phyloP scores from a whole-genome alignment of 768 basidiomycete species.

The Tricholoma saponaceum region DNA sequence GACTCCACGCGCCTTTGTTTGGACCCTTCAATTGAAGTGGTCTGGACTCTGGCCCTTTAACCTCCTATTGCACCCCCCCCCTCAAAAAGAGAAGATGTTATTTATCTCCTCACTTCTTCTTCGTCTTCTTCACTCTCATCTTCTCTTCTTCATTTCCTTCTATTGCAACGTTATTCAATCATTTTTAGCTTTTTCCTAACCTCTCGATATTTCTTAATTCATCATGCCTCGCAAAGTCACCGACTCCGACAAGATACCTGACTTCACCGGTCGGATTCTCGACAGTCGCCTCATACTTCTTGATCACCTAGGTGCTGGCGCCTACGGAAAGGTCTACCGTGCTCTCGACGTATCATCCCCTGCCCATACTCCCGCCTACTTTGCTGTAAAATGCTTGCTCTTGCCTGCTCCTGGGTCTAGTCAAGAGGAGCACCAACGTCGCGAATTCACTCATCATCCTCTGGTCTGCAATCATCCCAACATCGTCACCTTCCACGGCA shows the following conservation, averaged over 20 bases:
- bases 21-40: no score
- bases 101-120: neutral
- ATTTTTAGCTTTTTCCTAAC: slow-evolving; percentile 10
- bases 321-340: slow-evolving; percentile 75
- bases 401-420: slow-evolving; percentile 50
- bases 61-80: neutral
- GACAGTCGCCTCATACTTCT: slow-evolving; percentile 58
- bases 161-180: slow-evolving; percentile 8
- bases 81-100: slow-evolving; percentile 4
- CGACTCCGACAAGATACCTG: slow-evolving; percentile 41
- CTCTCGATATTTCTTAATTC: slow-evolving; percentile 14
- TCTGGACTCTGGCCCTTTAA: neutral
- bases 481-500: slow-evolving; percentile 65
- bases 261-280: slow-evolving; percentile 53
- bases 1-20: no score
- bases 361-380: slow-evolving; percentile 36
- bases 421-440: slow-evolving; percentile 54
- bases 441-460: slow-evolving; percentile 64
- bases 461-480: slow-evolving; percentile 51
- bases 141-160: neutral
- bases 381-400: slow-evolving; percentile 76
- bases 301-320: slow-evolving; percentile 65
- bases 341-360: slow-evolving; percentile 50
- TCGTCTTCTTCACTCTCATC: neutral
- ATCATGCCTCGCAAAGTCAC: slow-evolving; percentile 36